Percentiles rank a stretch among this genome's conserved stretches.
Conservation (phyloP, 306 rosid species). For the Quercus bicolor region DNA sequence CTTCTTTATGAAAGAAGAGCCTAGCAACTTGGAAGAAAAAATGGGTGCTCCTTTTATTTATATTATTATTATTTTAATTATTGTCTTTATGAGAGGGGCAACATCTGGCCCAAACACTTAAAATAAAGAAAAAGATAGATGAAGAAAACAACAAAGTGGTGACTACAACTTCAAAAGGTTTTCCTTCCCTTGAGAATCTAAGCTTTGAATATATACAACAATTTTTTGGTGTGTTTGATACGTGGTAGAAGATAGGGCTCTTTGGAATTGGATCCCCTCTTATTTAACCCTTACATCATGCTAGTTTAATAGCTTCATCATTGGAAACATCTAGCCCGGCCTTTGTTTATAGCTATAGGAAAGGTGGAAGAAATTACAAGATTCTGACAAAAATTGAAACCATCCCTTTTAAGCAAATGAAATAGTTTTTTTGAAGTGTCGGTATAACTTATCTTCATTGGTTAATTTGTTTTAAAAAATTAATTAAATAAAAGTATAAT, state of each 20-base stretch:
- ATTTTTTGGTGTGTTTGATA: neutral
- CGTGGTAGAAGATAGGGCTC: neutral
- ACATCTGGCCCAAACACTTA: neutral
- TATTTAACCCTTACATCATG: too few relatives aligned
- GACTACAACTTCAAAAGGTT: neutral
- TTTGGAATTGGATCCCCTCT: too few relatives aligned
- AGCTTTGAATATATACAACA: neutral
- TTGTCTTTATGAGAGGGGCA: neutral
- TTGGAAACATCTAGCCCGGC: too few relatives aligned
- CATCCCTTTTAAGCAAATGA: too few relatives aligned
- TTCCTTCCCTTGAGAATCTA: neutral
- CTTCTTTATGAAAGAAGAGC: neutral
- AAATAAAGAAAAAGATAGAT: neutral
- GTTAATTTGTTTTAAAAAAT: too few relatives aligned
- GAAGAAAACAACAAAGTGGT: neutral
- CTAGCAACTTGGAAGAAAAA: conserved; percentile 1
- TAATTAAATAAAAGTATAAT: too few relatives aligned
- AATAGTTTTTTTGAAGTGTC: too few relatives aligned
- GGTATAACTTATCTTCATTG: too few relatives aligned
- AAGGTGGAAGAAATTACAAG: too few relatives aligned
- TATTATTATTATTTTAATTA: neutral
- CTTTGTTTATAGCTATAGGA: too few relatives aligned
- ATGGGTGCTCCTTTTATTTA: neutral
- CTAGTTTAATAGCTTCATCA: too few relatives aligned
- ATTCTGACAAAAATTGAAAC: too few relatives aligned